A percentile compares a stretch with the other conserved stretches of the same genome.
These are phyloP conservation scores for Lactarius sanguifluus DNA, from an alignment of 768 basidiomycete species.

Conservation along the genomic window DNA sequence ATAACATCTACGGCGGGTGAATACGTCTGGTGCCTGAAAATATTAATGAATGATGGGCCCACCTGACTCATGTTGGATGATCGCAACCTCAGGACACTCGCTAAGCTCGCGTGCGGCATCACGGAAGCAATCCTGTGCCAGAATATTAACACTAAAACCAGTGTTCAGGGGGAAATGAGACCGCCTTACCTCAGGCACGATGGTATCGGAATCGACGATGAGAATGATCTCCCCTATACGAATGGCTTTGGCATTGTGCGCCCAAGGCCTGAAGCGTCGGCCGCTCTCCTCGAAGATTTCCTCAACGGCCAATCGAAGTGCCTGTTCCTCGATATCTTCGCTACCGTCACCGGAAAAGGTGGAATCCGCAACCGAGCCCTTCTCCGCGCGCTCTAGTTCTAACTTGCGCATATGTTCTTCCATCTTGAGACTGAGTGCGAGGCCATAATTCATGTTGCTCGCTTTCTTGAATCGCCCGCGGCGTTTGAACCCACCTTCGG, in stretches of 20 bases:
- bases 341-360: constrained; percentile 42
- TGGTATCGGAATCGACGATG: constrained; percentile 78
- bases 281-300: constrained; percentile 64
- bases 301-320: constrained; percentile 71
- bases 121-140: constrained; percentile 74
- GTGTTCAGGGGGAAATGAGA: not conserved
- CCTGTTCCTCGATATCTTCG: constrained; percentile 67
- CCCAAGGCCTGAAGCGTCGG: constrained; percentile 67
- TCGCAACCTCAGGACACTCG: constrained; percentile 79
- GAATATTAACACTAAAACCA: not conserved
- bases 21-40: not conserved
- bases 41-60: not conserved
- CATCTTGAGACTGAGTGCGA: constrained; percentile 62
- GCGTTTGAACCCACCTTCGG: constrained; percentile 68
- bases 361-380: constrained; percentile 37
- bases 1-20: constrained; percentile 61
- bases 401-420: constrained; percentile 51
- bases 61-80: constrained; percentile 90
- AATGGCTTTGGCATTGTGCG: constrained; percentile 69
- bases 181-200: constrained; percentile 63
- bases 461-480: constrained; percentile 94
- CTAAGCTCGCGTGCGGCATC: constrained; percentile 86
- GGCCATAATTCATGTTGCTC: constrained; percentile 86
- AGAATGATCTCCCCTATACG: constrained; percentile 80
- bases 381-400: constrained; percentile 42